phyloP scores from a whole-genome alignment of 345 rosid species.

The Populus alba region DNA sequence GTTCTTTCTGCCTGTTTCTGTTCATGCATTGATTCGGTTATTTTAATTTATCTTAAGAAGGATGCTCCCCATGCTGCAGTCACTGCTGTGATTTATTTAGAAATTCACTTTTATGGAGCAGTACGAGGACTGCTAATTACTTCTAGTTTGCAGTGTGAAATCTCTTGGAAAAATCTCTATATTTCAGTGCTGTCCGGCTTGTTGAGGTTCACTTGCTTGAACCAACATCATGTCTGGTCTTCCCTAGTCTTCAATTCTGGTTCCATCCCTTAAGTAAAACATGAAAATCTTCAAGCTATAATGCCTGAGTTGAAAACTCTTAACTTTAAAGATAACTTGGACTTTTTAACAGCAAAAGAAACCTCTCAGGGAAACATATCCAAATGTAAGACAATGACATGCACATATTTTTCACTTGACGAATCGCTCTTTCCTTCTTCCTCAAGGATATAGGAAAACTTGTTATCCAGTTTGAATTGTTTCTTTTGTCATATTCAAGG shows the following conservation, averaged over 20 bases:
- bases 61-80: neutral
- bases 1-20: neutral
- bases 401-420: neutral
- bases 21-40: neutral
- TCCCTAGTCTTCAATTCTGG: no score
- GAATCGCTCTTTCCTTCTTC: neutral
- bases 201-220: neutral
- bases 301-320: neutral
- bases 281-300: neutral
- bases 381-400: neutral
- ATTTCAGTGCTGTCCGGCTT: neutral
- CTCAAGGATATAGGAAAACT: neutral
- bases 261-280: neutral
- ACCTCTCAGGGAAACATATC: neutral
- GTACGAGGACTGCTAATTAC: neutral
- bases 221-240: neutral
- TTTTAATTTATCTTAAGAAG: neutral
- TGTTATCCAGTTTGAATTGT: neutral
- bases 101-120: neutral
- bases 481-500: neutral
- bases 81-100: neutral
- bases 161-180: neutral
- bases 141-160: neutral
- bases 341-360: neutral
- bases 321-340: neutral